These are phyloP conservation scores for Hypoxylon sp. DNA, from an alignment of 2,329 filamentous ascomycete genomes.

Conservation along the genomic window DNA sequence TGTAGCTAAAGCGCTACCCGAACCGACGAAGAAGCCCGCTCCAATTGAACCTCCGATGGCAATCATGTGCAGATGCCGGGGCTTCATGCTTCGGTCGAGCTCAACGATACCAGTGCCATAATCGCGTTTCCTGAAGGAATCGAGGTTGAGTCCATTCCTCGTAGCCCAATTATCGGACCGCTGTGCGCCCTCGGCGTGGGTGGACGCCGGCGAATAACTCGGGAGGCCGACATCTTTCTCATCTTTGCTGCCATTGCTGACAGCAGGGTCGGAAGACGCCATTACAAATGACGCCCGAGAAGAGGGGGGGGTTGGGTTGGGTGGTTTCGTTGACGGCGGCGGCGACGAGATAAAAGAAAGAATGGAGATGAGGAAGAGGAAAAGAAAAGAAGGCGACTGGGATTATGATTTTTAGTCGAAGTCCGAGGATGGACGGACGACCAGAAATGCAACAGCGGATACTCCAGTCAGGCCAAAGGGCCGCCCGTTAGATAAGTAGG, in stretches of 20 bases:
- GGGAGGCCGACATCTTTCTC: slow-evolving; percentile 53
- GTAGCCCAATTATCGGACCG: slow-evolving; percentile 55
- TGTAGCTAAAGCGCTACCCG: slow-evolving; percentile 64
- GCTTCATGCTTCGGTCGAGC: slow-evolving; percentile 62
- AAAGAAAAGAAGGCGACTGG: neutral
- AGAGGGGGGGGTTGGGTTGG: too few relatives aligned
- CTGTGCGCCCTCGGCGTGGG: slow-evolving; percentile 41
- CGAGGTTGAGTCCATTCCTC: slow-evolving; percentile 60
- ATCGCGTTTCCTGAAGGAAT: slow-evolving; percentile 61
- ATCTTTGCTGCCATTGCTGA: slow-evolving; percentile 48
- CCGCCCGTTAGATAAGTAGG: slow-evolving; percentile 17
- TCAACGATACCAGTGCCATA: slow-evolving; percentile 56
- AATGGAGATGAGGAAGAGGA: neutral
- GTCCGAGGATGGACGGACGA: slow-evolving; percentile 7
- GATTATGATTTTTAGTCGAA: neutral
- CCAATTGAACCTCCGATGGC: slow-evolving; percentile 71
- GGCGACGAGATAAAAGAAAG: neutral
- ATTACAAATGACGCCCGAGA: slow-evolving; percentile 33
- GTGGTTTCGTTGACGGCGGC: neutral
- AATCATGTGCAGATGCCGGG: slow-evolving; percentile 68
- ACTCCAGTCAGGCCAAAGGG: slow-evolving; percentile 26
- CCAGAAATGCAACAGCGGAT: slow-evolving; percentile 24
- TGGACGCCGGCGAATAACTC: slow-evolving; percentile 41
- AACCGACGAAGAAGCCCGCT: slow-evolving; percentile 74
- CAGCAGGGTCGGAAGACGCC: slow-evolving; percentile 45